Evolutionary conservation across 208 protist species (phyloP).

Genomic region (Crithidia fasciculata): DNA sequence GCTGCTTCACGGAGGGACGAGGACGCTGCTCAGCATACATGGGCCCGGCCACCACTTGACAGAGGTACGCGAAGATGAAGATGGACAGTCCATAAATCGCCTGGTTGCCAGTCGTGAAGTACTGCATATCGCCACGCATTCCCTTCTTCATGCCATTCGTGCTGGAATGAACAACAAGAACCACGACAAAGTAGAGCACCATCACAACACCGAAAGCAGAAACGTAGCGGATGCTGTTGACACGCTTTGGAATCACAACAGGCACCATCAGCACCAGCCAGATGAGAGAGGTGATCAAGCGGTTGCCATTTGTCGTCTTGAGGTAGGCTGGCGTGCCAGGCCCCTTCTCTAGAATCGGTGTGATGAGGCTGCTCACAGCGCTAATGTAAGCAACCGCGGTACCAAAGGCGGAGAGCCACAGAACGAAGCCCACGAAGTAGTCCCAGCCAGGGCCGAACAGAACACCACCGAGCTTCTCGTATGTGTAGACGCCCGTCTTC

Average conservation of each 20-base stretch:
- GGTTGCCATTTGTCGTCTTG: conserved; percentile 24
- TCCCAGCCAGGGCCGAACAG: conserved; percentile 54
- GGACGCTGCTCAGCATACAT: conserved; percentile 65
- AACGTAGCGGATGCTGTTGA: conserved; percentile 67
- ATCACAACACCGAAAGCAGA: conserved; percentile 50
- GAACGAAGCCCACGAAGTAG: conserved; percentile 50
- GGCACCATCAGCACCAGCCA: conserved; percentile 67
- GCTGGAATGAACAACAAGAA: conserved; percentile 50
- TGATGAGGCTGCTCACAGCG: conserved; percentile 50
- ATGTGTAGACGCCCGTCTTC: conserved; percentile 48
- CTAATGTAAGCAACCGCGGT: conserved; percentile 61
- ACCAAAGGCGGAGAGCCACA: conserved; percentile 64
- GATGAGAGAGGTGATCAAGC: conserved; percentile 45
- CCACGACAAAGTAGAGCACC: conserved; percentile 61
- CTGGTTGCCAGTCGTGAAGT: conserved; percentile 47
- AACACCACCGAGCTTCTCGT: conserved; percentile 49
- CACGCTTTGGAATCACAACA: conserved; percentile 49
- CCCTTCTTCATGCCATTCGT: conserved; percentile 43
- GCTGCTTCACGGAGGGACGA: conserved; percentile 30
- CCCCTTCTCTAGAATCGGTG: conserved; percentile 30
- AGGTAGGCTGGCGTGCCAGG: conserved; percentile 33
- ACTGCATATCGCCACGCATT: conserved; percentile 25
- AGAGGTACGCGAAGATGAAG: conserved; percentile 76
- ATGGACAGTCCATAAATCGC: conserved; percentile 42
- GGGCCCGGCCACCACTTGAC: conserved; percentile 31